A percentile compares a stretch with the other conserved stretches of the same genome.
These are phyloP conservation scores for Phytophthora citrophthora DNA, from an alignment of 352 stramenopile species.

Conservation along the genomic window DNA sequence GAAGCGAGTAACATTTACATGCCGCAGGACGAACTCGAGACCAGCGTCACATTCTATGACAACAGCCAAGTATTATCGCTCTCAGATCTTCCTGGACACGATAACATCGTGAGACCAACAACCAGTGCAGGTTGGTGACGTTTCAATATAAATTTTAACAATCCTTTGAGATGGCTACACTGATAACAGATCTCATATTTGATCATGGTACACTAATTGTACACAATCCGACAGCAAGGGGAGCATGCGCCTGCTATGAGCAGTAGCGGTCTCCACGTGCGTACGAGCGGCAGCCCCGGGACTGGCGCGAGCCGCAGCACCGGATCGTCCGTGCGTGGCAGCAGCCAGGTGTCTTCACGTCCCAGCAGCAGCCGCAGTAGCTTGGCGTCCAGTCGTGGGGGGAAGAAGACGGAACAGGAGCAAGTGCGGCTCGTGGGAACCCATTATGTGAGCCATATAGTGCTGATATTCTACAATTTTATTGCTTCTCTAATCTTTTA, in stretches of 20 bases:
- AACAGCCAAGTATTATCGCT: conserved; percentile 75
- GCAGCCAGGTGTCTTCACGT: conserved; percentile 17
- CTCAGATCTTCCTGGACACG: conserved; percentile 55
- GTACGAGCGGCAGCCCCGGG: conserved; percentile 23
- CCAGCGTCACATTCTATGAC: conserved; percentile 76
- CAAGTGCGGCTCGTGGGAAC: conserved; percentile 75
- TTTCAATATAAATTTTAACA: too few relatives aligned
- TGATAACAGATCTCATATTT: conserved; percentile 4
- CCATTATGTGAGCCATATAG: conserved; percentile 59
- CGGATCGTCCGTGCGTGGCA: neutral
- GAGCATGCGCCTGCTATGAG: conserved; percentile 32
- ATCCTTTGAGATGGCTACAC: neutral
- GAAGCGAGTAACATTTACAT: conserved; percentile 64
- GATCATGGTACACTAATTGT: neutral
- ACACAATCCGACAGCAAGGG: conserved; percentile 1
- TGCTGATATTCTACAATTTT: conserved; percentile 4
- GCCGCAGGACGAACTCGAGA: conserved; percentile 63
- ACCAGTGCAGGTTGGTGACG: conserved; percentile 52
- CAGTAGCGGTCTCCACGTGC: conserved; percentile 30
- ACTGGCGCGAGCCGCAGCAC: neutral
- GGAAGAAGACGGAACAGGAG: conserved; percentile 47
- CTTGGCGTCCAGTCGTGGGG: conserved; percentile 27
- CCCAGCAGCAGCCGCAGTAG: conserved; percentile 17
- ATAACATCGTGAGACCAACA: conserved; percentile 46
- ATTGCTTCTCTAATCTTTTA: conserved; percentile 5